These are phyloP conservation scores for Staphylotrichum tortipilum DNA, from an alignment of 495 filamentous ascomycete genomes.

Conservation along the genomic window DNA sequence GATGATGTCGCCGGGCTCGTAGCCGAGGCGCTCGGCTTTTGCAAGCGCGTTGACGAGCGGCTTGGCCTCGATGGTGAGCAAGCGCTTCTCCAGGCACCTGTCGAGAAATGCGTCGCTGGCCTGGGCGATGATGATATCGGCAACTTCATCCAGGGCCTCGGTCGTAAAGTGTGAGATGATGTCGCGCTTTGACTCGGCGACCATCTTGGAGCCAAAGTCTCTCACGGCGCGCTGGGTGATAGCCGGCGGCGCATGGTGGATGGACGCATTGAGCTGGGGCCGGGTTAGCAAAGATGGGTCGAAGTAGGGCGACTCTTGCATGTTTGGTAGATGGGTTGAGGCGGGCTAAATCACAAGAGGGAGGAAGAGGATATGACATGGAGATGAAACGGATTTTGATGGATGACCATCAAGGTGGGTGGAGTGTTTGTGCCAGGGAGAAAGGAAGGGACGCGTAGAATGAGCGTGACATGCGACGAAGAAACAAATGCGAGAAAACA, in stretches of 20 bases:
- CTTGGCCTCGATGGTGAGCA: conserved; percentile 39
- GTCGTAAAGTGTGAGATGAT: conserved; percentile 29
- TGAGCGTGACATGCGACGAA: too few species aligned
- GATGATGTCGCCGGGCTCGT: conserved; percentile 34
- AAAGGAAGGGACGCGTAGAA: too few species aligned
- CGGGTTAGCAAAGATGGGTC: conserved; percentile 5
- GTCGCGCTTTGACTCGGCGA: conserved; percentile 31
- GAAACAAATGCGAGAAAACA: too few species aligned
- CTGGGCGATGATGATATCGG: conserved; percentile 30
- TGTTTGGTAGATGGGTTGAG: not conserved
- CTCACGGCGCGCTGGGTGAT: conserved; percentile 34
- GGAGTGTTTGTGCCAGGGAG: too few species aligned
- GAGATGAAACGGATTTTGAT: not conserved
- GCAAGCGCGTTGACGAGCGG: conserved; percentile 43
- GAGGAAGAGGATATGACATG: too few species aligned
- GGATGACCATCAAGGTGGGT: too few species aligned
- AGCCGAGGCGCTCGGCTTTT: conserved; percentile 42
- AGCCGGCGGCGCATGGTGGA: conserved; percentile 31
- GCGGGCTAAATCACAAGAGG: not conserved
- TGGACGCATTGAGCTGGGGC: conserved; percentile 37
- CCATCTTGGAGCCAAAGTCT: conserved; percentile 40
- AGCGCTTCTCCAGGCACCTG: conserved; percentile 34
- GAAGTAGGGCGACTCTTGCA: not conserved
- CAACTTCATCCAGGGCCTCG: conserved; percentile 32
- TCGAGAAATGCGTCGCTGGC: conserved; percentile 41